Evolutionary conservation across 176 grass and related monocot genomes (phyloP), one percentile per base, ranked within the genome.

Genomic region (Thalia dealbata): DNA sequence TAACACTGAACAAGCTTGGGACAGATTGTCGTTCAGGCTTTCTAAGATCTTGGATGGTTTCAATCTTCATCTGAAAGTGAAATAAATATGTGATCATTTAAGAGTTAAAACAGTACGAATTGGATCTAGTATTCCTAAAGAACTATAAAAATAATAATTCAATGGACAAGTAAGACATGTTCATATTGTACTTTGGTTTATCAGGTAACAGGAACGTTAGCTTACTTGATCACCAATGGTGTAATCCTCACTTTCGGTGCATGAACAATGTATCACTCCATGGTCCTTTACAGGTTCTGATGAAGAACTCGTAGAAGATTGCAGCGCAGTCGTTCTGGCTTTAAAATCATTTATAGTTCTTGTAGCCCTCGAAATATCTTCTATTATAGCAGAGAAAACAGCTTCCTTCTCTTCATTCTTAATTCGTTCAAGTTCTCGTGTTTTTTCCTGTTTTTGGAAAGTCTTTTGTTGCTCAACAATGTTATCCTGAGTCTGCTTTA

Each of bases 151-250:
- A 55, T 38, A 52, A 51, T 50, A 76, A 85, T 87, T 82, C 79
- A 87, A 85, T 76, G 75, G 85, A 88, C 80, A 81, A 85, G 72
- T 81, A 6, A 61, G 41, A 64, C 55, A 73, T 56, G 78, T 72
- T 91, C 14, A 78, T 76, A 81, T 29, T 71, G 77, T 78, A 74
- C 80, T 88, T 79, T n/a, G n/a, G 78, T 69, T 72, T 88, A 85
- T 78, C 82, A 88, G 83, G 83, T 83, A 88, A 83, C 78, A 85
- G 85, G 78, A 83, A 77, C 79, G 83, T 91, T 86, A 88, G 72
- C 89, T 88, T 92, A 92, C 89, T 86, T 70, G 79, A 61, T 92
- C 86, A 80, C 76, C 83, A 59, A 72, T 73, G 81, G 55, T 84
- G 65, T 78, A 72, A 42, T 79, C 74, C 78, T 78, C 69, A 82